Conservation (phyloP, 2,329 filamentous ascomycete species). For the Cladosporium velox region DNA sequence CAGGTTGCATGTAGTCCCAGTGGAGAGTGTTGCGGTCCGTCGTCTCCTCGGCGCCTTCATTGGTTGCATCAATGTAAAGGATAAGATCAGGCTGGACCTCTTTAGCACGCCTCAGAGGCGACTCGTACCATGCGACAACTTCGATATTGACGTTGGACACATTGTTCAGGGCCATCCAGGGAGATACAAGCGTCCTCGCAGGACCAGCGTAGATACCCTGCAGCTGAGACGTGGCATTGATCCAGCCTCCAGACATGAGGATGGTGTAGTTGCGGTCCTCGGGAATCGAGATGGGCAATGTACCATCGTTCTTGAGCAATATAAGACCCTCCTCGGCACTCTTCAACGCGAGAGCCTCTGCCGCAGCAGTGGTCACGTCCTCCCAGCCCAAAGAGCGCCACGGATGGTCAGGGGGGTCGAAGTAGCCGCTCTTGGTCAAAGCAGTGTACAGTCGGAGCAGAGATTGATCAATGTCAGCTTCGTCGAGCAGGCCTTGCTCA, state of each 20-base stretch:
- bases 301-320: conserved; percentile 53
- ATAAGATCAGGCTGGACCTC: conserved; percentile 13
- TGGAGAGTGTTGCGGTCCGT: conserved; percentile 13
- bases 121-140: conserved; percentile 11
- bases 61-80: background rate
- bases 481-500: conserved; percentile 40
- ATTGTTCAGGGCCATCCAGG: conserved; percentile 12
- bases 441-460: conserved; percentile 53
- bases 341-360: conserved; percentile 55
- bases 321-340: conserved; percentile 49
- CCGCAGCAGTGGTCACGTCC: conserved; percentile 55
- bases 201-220: conserved; percentile 54
- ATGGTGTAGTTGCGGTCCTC: conserved; percentile 25
- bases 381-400: conserved; percentile 55
- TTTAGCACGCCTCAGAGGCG: conserved; percentile 1
- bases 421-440: conserved; percentile 56
- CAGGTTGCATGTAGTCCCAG: conserved; percentile 13
- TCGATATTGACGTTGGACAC: conserved; percentile 11
- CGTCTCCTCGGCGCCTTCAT: conserved; percentile 12
- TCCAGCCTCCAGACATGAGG: conserved; percentile 11
- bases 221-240: conserved; percentile 3
- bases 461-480: conserved; percentile 49
- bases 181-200: background rate
- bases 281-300: conserved; percentile 38
- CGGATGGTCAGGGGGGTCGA: conserved; percentile 47